Base-by-base conservation (phyloP, 2,329 filamentous ascomycete genomes). In the Colletotrichum lini region DNA sequence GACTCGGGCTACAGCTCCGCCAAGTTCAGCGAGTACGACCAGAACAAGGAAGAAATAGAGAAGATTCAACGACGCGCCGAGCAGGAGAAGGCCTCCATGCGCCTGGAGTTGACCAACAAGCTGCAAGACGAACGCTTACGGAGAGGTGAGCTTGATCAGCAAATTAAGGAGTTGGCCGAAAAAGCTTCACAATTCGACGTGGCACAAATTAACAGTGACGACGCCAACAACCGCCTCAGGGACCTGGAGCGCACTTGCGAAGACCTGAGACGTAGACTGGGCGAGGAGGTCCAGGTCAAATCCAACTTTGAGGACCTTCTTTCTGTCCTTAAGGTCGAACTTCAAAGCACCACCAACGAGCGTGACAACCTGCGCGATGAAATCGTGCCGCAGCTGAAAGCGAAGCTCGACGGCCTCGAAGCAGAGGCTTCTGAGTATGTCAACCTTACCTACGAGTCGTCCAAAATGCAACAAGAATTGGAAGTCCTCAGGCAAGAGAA, bases 221-320 rank as follows among this genome's bases (percentile, higher is more conserved):
- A 92, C 79, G 87, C 86, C 30, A 87, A 82, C 71, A 87, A 85
- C 35, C 90, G 92, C 65, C 85, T 96, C 47, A 92, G 89, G 78
- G 94, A 98, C 75, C 87, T 98, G 35, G 95, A 98, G 80, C 86
- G 83, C 64, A 91, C 91, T 0, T 91, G 97, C 74, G 95, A 98
- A 75, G 94, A 97, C 77, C 88, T 96, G 58, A 91, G 93, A 73
- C 91, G 95, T 76, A 92, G 94, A 75, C 86, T 99, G 54, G 87
- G 89, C 0, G 95, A 98, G 78, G 96, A 99, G 82, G 90, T 93
- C 67, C 90, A 94, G 79, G 91, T 93, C 76, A 98, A 97, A 80
- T 92, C 94, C 78, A 98, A 97, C 80, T 97, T 98, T 76, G 95
- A 98, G 82, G 95, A 98, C 79, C 87, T 99, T 53, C 87, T 98